Base-by-base conservation (phyloP, 495 filamentous ascomycete species). In the Entonaema liquescens region DNA sequence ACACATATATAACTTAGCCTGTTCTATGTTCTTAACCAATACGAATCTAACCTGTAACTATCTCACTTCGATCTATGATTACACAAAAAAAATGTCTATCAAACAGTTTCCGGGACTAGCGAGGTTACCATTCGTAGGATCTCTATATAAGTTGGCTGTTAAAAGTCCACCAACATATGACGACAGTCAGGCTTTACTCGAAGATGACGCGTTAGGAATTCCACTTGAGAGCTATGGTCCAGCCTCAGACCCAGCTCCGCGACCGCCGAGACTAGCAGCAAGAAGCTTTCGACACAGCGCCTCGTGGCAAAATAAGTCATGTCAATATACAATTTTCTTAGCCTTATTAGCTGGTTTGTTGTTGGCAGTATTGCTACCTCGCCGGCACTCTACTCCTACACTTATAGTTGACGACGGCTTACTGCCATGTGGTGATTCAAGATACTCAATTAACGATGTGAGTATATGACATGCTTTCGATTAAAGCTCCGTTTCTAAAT, bases 361-460 rank as follows among this genome's bases (percentile, higher is more conserved):
- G 7, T n/a, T 70, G 23, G 67, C 71, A 8, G 42, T 74, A 21
- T 21, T 67, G 36, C 42, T 73, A 8, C 66, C 63, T 17, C 65
- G 62, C 15, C 50, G 17, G 13, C 33, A 19, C 35, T 2, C 53
- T 2, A 21, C 49, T 26, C 15, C 28, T 21, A 15, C 4, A 9
- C 19, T 13, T 0, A 26, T 28, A 11, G 29, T 40, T 8, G 59
- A 67, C 9, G 59, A 67, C 9, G 66, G 53, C n/a, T 66, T 81
- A 19, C 53, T 79, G 53, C 66, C 72, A 0, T 82, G 81, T 58
- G 81, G 80, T n/a, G 70, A 63, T 19, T 74, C 78, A 15, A 79
- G 68, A 68, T 82, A 82, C 58, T 74, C 61, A 0, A 73, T 80
- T 26, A 73, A 78, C 23, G 71, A 75, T 40, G 79, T 79, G 47